These are phyloP conservation scores for Entomortierella parvispora DNA, from an alignment of 192 early-diverging fungal species.

Conservation along the genomic window DNA sequence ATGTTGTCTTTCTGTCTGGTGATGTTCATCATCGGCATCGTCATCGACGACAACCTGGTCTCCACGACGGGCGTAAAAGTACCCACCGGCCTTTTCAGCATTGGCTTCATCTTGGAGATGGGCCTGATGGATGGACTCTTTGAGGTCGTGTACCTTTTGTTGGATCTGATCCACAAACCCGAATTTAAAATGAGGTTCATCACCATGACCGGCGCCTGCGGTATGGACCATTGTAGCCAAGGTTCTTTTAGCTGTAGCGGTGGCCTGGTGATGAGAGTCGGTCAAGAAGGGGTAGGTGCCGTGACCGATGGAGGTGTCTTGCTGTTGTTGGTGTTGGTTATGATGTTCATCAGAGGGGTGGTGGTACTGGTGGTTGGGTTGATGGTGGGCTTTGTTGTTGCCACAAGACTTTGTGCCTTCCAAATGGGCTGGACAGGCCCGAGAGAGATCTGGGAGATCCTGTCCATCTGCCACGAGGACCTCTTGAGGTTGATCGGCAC, in stretches of 20 bases:
- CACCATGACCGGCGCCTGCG: conserved; percentile 5
- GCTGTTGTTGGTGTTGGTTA: background rate
- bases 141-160: background rate
- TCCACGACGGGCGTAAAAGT: background rate
- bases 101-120: background rate
- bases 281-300: conserved; percentile 15
- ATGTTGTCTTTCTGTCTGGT: background rate
- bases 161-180: conserved; percentile 4
- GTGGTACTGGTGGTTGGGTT: background rate
- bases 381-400: background rate
- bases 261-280: conserved; percentile 1
- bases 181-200: conserved; percentile 19
- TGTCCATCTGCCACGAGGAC: background rate
- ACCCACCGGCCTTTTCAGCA: background rate
- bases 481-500: background rate
- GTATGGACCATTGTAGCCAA: conserved; percentile 17
- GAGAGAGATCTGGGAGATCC: background rate
- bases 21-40: background rate
- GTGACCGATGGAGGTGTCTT: conserved; percentile 11
- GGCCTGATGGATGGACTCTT: background rate
- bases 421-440: conserved; percentile 2
- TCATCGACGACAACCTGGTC: background rate
- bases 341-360: background rate
- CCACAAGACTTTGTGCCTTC: background rate
- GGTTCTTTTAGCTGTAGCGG: background rate